A percentile compares a stretch with the other conserved stretches of the same genome.
These are phyloP conservation scores for Plenodomus lindquistii DNA, from an alignment of 2,329 filamentous ascomycete genomes.

Conservation along the genomic window DNA sequence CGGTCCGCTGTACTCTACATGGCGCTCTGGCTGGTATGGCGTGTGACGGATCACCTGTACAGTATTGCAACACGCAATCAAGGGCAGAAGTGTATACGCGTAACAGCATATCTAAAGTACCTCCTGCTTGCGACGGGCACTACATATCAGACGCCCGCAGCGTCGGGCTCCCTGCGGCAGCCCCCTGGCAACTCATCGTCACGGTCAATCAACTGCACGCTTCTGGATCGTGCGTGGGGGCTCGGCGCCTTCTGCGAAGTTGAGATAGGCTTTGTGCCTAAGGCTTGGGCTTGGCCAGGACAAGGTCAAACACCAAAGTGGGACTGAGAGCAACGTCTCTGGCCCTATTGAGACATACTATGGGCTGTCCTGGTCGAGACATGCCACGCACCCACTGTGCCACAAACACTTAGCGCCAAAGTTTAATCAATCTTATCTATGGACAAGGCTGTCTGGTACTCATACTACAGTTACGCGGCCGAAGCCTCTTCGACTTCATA, in stretches of 20 bases:
- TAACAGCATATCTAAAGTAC: neutral
- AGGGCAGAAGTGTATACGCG: too few species aligned
- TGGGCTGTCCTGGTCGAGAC: conserved; percentile 15
- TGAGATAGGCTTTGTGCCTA: conserved; percentile 26
- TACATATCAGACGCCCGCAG: neutral
- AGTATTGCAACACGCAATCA: too few species aligned
- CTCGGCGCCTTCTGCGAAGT: conserved; percentile 13
- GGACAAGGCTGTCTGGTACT: conserved; percentile 17
- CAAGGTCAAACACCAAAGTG: conserved; percentile 26
- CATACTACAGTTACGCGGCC: too few species aligned
- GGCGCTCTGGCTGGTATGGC: neutral
- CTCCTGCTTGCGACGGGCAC: neutral
- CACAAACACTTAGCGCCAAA: conserved; percentile 15
- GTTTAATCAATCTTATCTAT: conserved; percentile 16
- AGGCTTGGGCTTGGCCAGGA: conserved; percentile 25
- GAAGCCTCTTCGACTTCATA: conserved; percentile 27
- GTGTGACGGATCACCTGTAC: too few species aligned
- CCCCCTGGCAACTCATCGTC: neutral
- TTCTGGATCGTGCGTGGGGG: conserved; percentile 6
- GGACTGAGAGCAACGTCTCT: conserved; percentile 14
- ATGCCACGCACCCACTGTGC: conserved; percentile 17
- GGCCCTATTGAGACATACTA: conserved; percentile 23
- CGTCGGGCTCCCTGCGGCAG: neutral
- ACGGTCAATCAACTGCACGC: neutral
- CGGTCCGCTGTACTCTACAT: neutral